A percentile compares a stretch with the other conserved stretches of the same genome.
phyloP scores from a whole-genome alignment of 2,329 filamentous ascomycete species.

The Colletotrichum sp. region DNA sequence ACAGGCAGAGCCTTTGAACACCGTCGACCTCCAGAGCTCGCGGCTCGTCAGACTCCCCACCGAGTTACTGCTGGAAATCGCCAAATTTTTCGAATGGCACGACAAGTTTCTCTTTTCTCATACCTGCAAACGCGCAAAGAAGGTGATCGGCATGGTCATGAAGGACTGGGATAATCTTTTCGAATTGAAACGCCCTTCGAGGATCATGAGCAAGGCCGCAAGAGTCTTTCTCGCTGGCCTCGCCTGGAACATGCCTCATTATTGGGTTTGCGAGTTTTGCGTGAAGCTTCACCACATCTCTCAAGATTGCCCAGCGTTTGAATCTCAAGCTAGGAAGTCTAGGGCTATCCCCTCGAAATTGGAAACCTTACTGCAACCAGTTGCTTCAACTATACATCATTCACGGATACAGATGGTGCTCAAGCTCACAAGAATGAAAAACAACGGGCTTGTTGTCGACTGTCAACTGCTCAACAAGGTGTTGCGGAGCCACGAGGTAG shows the following conservation, averaged over 20 bases:
- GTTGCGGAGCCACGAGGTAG: background rate
- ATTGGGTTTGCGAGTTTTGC: background rate
- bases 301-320: background rate
- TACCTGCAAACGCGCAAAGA: background rate
- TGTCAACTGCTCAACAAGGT: background rate
- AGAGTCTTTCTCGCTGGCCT: background rate
- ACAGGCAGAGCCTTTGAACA: background rate
- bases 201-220: background rate
- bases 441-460: background rate
- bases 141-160: background rate
- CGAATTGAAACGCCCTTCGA: background rate
- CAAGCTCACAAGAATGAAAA: background rate
- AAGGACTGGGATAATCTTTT: background rate
- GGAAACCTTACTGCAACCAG: background rate
- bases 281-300: background rate
- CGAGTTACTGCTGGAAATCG: background rate
- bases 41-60: background rate
- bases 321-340: background rate
- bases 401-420: background rate
- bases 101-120: background rate
- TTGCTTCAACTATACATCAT: background rate
- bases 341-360: background rate
- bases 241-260: background rate
- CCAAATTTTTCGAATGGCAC: background rate
- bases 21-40: background rate